Conservation (phyloP, 345 rosid species). For the Dipteronia sinensis region DNA sequence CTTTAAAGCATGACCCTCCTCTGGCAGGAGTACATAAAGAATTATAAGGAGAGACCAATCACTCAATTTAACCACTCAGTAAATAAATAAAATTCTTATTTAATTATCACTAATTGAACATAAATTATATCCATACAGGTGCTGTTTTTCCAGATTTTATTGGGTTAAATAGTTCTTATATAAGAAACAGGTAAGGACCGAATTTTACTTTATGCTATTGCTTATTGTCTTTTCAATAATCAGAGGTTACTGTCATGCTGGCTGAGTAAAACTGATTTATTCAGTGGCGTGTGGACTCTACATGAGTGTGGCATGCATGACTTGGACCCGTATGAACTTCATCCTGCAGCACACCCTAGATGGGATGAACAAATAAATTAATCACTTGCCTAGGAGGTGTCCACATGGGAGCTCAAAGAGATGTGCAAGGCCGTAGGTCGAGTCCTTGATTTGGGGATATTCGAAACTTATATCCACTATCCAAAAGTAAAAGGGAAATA, state of each 20-base stretch:
- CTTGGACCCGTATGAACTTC: constrained; percentile 3
- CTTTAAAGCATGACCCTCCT: background rate
- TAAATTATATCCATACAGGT: background rate
- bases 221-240: background rate
- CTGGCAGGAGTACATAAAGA: no score
- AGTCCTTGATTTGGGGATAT: background rate
- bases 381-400: background rate
- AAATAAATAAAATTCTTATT: background rate
- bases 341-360: background rate
- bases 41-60: background rate
- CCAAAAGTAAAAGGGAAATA: background rate
- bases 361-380: background rate
- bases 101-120: background rate
- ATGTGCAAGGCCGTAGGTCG: background rate
- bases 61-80: background rate
- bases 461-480: background rate
- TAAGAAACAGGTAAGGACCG: background rate
- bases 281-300: constrained; percentile 2
- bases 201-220: background rate
- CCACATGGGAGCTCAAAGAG: background rate
- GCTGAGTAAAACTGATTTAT: background rate
- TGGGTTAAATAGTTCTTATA: background rate
- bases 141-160: background rate
- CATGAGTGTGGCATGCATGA: background rate
- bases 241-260: background rate